Evolutionary conservation across 768 basidiomycete genomes (phyloP).

Genomic region (Tephrocybe sp.): DNA sequence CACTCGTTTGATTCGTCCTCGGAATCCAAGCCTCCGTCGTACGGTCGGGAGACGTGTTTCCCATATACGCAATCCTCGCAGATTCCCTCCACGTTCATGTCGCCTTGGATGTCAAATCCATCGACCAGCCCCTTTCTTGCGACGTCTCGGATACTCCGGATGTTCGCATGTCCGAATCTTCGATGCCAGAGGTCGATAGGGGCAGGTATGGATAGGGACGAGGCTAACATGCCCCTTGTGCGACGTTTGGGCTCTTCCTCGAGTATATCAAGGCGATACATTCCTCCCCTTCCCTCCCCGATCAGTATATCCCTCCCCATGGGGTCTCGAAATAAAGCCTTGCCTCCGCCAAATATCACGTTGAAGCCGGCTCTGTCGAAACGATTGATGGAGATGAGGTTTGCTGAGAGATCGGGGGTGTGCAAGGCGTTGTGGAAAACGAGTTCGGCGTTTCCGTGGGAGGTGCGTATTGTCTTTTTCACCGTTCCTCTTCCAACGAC

Average conservation of each 20-base stretch:
- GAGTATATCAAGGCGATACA: not conserved
- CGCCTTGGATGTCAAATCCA: constrained; percentile 17
- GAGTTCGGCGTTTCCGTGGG: not conserved
- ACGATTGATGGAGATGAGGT: constrained; percentile 4
- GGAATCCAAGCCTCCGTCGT: constrained; percentile 14
- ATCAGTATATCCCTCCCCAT: not conserved
- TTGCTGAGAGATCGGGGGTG: not conserved
- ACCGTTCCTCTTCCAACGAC: constrained; percentile 3
- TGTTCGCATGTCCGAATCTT: constrained; percentile 19
- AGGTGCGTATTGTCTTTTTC: not conserved
- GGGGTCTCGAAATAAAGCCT: not conserved
- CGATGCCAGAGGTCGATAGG: constrained; percentile 25
- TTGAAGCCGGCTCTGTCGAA: not conserved
- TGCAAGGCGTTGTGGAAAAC: not conserved
- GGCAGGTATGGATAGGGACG: constrained; percentile 16
- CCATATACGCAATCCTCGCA: constrained; percentile 8
- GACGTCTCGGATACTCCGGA: constrained; percentile 12
- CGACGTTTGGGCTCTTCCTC: not conserved
- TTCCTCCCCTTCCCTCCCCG: not conserved
- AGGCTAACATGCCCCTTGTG: not conserved
- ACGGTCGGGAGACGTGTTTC: constrained; percentile 13
- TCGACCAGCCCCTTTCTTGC: constrained; percentile 13
- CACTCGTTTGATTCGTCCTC: constrained; percentile 8
- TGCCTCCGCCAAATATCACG: not conserved
- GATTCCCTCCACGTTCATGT: not conserved